These are phyloP conservation scores for Coemansia sp. DNA, from an alignment of 192 early-diverging fungal species.

Conservation along the genomic window DNA sequence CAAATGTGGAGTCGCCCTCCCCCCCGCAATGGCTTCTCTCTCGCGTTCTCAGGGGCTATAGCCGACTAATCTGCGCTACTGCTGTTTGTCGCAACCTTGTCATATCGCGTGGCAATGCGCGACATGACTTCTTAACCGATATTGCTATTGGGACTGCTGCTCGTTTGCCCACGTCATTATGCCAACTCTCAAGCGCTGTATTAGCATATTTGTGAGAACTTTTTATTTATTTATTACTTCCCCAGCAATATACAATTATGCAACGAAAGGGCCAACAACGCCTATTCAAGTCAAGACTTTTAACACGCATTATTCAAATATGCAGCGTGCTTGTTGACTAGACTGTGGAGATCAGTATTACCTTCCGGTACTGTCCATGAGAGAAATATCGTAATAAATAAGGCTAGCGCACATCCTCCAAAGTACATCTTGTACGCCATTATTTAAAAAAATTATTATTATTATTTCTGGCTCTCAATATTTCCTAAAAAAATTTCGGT, in stretches of 20 bases:
- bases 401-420: neutral
- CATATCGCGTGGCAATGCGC: neutral
- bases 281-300: neutral
- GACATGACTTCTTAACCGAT: neutral
- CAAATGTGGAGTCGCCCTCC: neutral
- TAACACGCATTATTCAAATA: conserved; percentile 3
- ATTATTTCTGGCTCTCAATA: neutral
- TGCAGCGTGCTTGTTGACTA: neutral
- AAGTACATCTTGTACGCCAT: conserved; percentile 5
- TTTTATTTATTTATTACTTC: neutral
- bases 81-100: neutral
- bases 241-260: conserved; percentile 1
- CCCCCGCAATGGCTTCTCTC: neutral
- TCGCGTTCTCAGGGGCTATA: neutral
- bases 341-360: neutral
- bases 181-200: neutral
- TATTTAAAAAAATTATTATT: neutral
- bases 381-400: neutral
- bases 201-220: neutral
- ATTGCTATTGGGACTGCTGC: neutral
- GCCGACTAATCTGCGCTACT: neutral
- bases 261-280: neutral
- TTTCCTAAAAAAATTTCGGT: neutral
- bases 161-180: neutral
- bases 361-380: neutral